Conservation (phyloP, 148 eudicot species). For the Rhododendron williamsianum region DNA sequence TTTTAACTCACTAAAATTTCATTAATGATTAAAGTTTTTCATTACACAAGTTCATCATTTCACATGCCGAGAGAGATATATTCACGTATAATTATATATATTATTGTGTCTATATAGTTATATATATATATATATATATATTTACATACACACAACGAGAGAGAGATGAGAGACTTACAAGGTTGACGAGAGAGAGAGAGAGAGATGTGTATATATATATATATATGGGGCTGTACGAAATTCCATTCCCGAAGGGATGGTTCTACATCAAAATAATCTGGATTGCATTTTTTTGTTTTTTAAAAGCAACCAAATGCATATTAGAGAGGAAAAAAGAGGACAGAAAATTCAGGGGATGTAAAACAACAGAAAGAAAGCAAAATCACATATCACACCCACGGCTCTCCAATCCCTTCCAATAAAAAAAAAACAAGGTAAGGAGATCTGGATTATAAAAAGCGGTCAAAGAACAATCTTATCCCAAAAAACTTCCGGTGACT, state of each 20-base stretch:
- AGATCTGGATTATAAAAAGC: neutral
- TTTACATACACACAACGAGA: no score
- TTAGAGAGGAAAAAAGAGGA: neutral
- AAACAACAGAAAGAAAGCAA: neutral
- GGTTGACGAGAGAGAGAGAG: no score
- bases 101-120: no score
- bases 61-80: no score
- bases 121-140: no score
- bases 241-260: neutral
- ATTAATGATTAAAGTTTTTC: no score
- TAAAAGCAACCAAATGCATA: neutral
- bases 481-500: neutral
- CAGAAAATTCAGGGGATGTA: neutral
- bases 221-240: neutral
- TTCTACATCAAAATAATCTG: neutral
- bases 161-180: no score
- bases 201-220: no score
- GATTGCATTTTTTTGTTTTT: neutral
- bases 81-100: no score
- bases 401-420: neutral
- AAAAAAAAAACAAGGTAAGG: neutral
- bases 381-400: neutral
- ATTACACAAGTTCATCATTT: no score
- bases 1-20: no score
- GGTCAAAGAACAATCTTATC: neutral